Conservation (phyloP, 345 rosid genomes). For the Durio zibethinus region DNA sequence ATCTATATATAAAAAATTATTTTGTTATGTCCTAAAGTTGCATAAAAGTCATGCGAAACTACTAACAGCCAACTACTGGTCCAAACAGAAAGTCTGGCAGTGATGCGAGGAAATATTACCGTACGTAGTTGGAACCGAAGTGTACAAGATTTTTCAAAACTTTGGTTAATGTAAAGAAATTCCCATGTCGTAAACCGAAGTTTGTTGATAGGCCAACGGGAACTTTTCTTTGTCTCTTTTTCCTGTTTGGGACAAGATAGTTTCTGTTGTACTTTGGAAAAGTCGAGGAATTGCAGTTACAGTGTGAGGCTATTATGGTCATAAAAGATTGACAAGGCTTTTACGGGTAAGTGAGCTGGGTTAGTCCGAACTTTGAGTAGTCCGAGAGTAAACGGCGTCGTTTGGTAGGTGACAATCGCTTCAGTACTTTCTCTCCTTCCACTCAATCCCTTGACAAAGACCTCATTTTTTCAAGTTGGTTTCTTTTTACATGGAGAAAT, state of each 20-base stretch:
- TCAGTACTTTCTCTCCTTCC: constrained; percentile 21
- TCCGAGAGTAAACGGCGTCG: not conserved
- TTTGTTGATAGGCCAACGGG: not conserved
- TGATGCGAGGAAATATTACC: not conserved
- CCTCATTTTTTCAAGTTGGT: constrained; percentile 31
- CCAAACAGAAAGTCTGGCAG: not conserved
- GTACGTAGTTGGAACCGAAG: not conserved
- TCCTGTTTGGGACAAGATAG: not conserved
- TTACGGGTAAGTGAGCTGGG: not conserved
- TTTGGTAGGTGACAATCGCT: not conserved
- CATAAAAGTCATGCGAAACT: not conserved
- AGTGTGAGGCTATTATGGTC: constrained; percentile 1
- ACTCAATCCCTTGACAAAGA: constrained; percentile 55
- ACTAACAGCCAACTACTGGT: constrained; percentile 2
- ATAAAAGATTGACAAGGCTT: not conserved
- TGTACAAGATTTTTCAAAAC: not conserved
- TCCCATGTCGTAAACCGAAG: not conserved
- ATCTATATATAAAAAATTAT: not conserved
- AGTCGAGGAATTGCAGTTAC: not conserved
- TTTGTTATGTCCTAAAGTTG: not conserved
- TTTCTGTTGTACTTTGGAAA: not conserved
- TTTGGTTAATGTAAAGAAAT: not conserved
- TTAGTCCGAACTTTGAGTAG: not conserved
- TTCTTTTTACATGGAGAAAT: not conserved
- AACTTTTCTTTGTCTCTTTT: not conserved